Percentiles rank a stretch among this genome's conserved stretches.
phyloP scores from a whole-genome alignment of 2,329 filamentous ascomycete species.

The Calonectria ilicicola region DNA sequence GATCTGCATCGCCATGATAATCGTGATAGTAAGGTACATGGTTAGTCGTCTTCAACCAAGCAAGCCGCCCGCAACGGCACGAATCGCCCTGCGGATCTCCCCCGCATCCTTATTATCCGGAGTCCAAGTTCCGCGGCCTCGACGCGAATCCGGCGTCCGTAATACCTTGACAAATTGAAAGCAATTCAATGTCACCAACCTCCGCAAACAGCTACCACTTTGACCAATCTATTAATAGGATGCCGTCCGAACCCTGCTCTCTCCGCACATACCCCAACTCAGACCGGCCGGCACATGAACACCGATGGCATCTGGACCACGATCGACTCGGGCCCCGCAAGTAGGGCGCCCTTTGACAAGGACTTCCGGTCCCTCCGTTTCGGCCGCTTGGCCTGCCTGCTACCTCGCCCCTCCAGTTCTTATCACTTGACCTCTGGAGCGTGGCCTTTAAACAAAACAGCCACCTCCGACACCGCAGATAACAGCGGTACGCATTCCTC shows the following conservation, averaged over 20 bases:
- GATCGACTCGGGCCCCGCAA: neutral
- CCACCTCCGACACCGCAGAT: conserved; percentile 7
- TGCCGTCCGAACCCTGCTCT: neutral
- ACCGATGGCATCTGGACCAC: neutral
- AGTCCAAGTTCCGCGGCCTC: neutral
- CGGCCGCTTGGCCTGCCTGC: neutral
- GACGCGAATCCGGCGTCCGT: neutral
- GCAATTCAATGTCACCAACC: neutral
- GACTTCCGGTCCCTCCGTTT: conserved; percentile 1
- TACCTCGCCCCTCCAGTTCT: conserved; percentile 7
- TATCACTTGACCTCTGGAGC: conserved; percentile 1
- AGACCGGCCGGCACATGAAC: conserved; percentile 1
- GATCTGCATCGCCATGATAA: no score
- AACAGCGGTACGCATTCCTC: neutral
- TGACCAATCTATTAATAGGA: conserved; percentile 1
- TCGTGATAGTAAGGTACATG: no score
- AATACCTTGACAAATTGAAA: neutral
- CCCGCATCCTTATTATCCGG: neutral
- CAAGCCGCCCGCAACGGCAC: neutral
- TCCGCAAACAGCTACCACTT: neutral
- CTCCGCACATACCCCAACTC: neutral
- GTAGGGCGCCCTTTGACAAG: neutral
- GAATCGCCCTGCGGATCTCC: neutral
- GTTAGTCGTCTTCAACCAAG: no score
- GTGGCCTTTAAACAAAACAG: neutral